Evolutionary conservation across 352 stramenopile genomes (phyloP), one percentile per base, ranked within the genome.

Genomic region (Lagenidium giganteum): DNA sequence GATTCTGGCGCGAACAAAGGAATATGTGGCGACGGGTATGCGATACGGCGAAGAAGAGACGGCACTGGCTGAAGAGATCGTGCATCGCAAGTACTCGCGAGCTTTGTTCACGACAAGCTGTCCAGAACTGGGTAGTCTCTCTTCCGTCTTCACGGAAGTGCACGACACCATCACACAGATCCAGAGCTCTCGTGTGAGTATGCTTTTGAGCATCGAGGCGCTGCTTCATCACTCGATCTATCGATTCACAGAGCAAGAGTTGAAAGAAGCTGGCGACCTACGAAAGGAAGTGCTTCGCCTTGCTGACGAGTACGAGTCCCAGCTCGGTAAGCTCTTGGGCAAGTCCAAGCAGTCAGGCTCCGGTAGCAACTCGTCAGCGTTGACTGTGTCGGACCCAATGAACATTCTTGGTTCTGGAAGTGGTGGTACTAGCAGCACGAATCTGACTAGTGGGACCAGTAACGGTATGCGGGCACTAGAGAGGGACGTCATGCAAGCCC

Each of bases 31-130:
- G 5, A 49, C 71, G 6, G 83, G 80, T 8, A 77, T 67, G 39
- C 52, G 65, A 29, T 87, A 80, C 46, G 82, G 79, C 22, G 64
- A 86, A 17, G 66, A 85, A 21, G 82, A 94, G 42, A 83, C 63
- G 5, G 64, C 69, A 5, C 57, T 94, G 5, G 79, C 77, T 0
- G 60, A 89, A 29, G 79, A 88, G 39, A 65, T 94, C 28, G 60
- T 87, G 13, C 60, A 85, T 25, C 70, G 75, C 26, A 88, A 87
- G 64, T 83, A 94, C 40, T 63, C 74, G 20, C 76, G 82, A 9
- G 77, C 77, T n/a, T 65, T 94, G n/a, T 94, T 94, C 44, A 91
- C 82, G 21, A 91, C 79, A 3, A 87, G 70, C 58, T 89, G 64
- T 31, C 51, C 76, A 0, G 76, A 86, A 36, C 38, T 88, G 9